Evolutionary conservation across 148 eudicot genomes (phyloP), one percentile per base, ranked within the genome.

Genomic region (Camellia lanceoleosa): DNA sequence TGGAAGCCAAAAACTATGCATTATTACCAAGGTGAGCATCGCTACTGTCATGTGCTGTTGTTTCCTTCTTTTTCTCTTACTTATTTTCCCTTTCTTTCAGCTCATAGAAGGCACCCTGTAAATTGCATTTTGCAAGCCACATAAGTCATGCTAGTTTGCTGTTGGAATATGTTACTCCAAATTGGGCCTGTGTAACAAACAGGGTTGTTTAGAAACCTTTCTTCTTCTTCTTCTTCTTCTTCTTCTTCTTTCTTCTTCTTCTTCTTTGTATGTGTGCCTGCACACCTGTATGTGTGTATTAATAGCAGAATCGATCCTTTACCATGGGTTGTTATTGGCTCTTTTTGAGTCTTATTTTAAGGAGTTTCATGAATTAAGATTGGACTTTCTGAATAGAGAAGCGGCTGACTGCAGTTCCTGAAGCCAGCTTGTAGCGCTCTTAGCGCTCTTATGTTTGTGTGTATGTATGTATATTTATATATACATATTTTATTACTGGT

Each of bases 21-120:
- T 65, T 77, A 83, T 59, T 70, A 69, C 72, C 71, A 64, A 20
- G 86, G 86, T 83, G 62, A 75, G 80, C 71, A 23, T 81, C 73
- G 20, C 15, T 2, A 68, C 12, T 43, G 23, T 38, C 62, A 72
- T 11, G 0, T 23, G 41, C 4, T 76, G 71, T 63, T 5, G 19
- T 16, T 49, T 4, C 42, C 52, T 46, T 43, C 46, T 52, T 38
- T 52, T 18, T 80, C 42, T 20, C 8, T 79, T 19, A 23, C 60
- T 71, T 71, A 43, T 47, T 30, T 30, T 49, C 13, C 7, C 43
- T 14, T 41, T 72, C 8, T 51, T 74, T 44, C 4, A 8, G 44
- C 49, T 54, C 44, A 58, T 9, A 15, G 19, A 56, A 74, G 23
- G 77, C 64, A 56, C 14, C 65, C 13, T 41, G 15, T 74, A 49